phyloP scores from a whole-genome alignment of 2,329 filamentous ascomycete species.

The Beauveria medogensis region DNA sequence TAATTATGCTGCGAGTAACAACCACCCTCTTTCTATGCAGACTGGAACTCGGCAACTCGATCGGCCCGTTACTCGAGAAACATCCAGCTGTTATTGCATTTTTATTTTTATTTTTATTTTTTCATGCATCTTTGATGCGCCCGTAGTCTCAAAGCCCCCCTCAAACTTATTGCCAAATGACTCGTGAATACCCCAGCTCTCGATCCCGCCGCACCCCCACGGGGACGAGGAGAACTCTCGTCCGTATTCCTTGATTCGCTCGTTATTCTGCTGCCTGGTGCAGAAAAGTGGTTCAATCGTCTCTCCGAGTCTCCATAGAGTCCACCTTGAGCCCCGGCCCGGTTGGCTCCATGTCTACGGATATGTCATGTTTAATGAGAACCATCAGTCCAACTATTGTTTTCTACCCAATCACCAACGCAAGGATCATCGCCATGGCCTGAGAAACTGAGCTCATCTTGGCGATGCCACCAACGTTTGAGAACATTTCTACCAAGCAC shows the following conservation, averaged over 20 bases:
- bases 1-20: too few relatives aligned
- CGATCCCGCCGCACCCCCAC: background rate
- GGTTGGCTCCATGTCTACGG: too few relatives aligned
- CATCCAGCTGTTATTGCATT: background rate
- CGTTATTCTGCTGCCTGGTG: slow-evolving; percentile 5
- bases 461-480: too few relatives aligned
- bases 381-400: too few relatives aligned
- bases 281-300: background rate
- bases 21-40: background rate
- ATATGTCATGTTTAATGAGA: too few relatives aligned
- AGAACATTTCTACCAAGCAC: too few relatives aligned
- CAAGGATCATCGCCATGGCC: too few relatives aligned
- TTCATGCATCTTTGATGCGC: background rate
- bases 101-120: background rate
- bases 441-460: too few relatives aligned
- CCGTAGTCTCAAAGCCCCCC: too few relatives aligned
- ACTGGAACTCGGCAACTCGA: background rate
- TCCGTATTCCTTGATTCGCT: background rate
- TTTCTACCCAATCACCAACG: background rate
- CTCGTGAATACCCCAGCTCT: background rate
- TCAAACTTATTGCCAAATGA: background rate
- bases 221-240: background rate
- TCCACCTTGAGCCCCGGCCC: background rate
- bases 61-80: background rate
- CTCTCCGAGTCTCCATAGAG: background rate